Conservation (phyloP, 495 filamentous ascomycete genomes). For the Aspergillus saccharolyticus region DNA sequence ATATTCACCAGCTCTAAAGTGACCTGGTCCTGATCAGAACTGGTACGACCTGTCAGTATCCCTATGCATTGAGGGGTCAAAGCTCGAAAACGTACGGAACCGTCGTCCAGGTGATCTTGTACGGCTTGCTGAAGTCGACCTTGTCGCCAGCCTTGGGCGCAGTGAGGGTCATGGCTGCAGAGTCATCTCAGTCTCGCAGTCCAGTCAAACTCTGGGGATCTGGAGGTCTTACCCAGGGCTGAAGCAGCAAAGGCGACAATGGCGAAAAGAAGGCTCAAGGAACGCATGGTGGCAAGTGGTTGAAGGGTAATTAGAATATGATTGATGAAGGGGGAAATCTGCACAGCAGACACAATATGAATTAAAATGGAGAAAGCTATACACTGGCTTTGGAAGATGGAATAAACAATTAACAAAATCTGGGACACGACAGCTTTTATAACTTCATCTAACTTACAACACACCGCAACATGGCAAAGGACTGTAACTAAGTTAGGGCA, state of each 20-base stretch:
- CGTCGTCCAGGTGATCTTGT: slow-evolving; percentile 14
- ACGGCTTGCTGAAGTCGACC: slow-evolving; percentile 24
- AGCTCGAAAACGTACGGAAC: slow-evolving; percentile 10
- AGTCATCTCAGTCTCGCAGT: slow-evolving; percentile 9
- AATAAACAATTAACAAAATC: neutral
- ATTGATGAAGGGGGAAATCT: neutral
- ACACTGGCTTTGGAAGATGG: neutral
- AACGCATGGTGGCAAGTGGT: slow-evolving; percentile 20
- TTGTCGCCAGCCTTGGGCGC: slow-evolving; percentile 10
- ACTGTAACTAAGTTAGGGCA: too few species aligned
- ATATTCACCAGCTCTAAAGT: slow-evolving; percentile 26
- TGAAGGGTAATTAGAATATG: neutral
- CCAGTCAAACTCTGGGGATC: slow-evolving; percentile 12
- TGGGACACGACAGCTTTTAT: neutral
- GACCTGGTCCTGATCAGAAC: slow-evolving; percentile 26
- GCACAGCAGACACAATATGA: neutral
- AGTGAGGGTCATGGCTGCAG: slow-evolving; percentile 19
- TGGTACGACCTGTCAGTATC: slow-evolving; percentile 7
- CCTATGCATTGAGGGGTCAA: neutral
- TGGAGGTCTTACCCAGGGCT: slow-evolving; percentile 14
- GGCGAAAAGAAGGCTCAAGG: slow-evolving; percentile 15
- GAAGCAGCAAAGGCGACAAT: slow-evolving; percentile 22
- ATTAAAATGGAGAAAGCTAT: neutral
- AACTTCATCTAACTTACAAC: neutral
- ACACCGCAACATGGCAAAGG: slow-evolving; percentile 10